Conservation (phyloP, 257 asterid genomes). For the Rubia yunnanensis region DNA sequence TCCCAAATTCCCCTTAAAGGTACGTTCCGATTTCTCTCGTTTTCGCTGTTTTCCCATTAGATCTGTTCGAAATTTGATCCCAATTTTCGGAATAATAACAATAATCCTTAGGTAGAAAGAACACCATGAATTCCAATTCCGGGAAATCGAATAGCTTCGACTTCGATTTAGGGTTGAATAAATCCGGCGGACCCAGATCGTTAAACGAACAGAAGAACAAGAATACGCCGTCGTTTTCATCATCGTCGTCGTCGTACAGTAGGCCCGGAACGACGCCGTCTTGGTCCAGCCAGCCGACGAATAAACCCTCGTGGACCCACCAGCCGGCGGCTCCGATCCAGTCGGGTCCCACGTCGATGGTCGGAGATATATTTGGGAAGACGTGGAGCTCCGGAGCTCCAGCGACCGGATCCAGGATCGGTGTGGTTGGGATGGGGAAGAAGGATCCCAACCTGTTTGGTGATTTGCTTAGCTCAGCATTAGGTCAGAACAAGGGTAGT, state of each 20-base stretch:
- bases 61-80: not conserved
- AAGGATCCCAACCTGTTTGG: conserved; percentile 83
- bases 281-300: conserved; percentile 33
- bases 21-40: not conserved
- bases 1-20: not conserved
- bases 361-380: conserved; percentile 85
- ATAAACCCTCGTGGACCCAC: conserved; percentile 68
- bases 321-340: conserved; percentile 50
- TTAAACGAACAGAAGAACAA: conserved; percentile 55
- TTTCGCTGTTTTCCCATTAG: not conserved
- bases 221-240: conserved; percentile 16
- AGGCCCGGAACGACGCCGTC: conserved; percentile 46
- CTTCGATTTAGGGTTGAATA: conserved; percentile 72
- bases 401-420: conserved; percentile 12
- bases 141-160: conserved; percentile 71
- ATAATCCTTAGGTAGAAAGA: not conserved
- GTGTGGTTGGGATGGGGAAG: conserved; percentile 37
- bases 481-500: conserved; percentile 52
- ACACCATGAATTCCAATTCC: conserved; percentile 56
- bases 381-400: conserved; percentile 66
- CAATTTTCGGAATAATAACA: not conserved
- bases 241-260: conserved; percentile 25
- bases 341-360: conserved; percentile 71
- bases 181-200: conserved; percentile 42
- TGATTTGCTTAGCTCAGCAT: conserved; percentile 68